Base-by-base conservation (phyloP, 768 basidiomycete species). In the Amanita exitialis region DNA sequence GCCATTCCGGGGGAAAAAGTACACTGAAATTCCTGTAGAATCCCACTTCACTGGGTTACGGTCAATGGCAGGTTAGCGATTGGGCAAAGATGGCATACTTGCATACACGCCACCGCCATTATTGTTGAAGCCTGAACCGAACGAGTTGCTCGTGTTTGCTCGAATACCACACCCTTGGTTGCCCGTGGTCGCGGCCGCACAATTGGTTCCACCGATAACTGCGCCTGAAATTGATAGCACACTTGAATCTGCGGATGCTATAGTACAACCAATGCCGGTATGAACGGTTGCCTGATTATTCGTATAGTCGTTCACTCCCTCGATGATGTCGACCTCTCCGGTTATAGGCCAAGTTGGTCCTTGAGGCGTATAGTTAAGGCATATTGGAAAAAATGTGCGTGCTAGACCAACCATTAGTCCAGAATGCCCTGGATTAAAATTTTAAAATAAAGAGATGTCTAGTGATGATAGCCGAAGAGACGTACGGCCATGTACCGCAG, bases 61-160 rank as follows among this genome's bases (percentile, higher is more conserved):
- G 6, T 48, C 15, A 54, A 32, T 21, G 20, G 20, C 20, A 13
- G 36, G 12, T n/a, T 8, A 10, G 13, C 28, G 12, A 27, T 32
- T 41, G 25, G 36, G 4, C 48, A 16, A 25, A 10, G 28, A 49
- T 20, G n/a, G 78, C 88, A 64, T 61, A 92, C 90, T 90, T 47
- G 87, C 87, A 68, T 91, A 95, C 46, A 91, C 86, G 58, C 93
- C 93, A 41, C 93, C 93, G 8, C 81, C 80, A 57, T 76, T 82
- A n/a, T 61, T 64, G 65, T 97, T 97, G 72, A 94, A 97, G 10
- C 72, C 79, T n/a, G 74, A 65, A n/a, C 93, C 93, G 61, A 87
- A 95, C 2, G 83, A 83, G 53, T 78, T 80, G 47, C 64, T 67
- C 46, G 72, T 69, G 28, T 64, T 62, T 7, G 83, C 77, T 8